phyloP scores from a whole-genome alignment of 495 filamentous ascomycete species.

The Trichodelitschia bisporula region DNA sequence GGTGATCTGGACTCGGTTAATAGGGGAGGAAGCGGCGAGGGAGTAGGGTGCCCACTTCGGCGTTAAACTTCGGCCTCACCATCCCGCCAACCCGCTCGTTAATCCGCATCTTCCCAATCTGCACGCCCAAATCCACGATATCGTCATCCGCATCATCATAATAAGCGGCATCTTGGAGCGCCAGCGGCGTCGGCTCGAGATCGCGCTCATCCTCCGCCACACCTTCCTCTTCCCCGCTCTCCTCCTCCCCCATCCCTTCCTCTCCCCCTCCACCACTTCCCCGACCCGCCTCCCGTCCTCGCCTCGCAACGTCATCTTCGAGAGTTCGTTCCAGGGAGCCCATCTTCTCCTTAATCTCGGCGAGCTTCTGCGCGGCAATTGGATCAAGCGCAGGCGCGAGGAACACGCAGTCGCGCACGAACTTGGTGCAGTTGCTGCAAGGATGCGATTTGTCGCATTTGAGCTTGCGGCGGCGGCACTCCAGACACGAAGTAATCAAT shows the following conservation, averaged over 20 bases:
- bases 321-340: conserved; percentile 35
- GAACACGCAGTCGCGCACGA: conserved; percentile 37
- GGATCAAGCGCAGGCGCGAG: conserved; percentile 33
- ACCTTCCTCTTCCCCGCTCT: conserved; percentile 20
- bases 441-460: conserved; percentile 55
- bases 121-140: conserved; percentile 42
- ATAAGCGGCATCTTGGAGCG: conserved; percentile 34
- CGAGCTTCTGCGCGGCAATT: conserved; percentile 30
- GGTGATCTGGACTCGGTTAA: too few species aligned
- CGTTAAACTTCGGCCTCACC: conserved; percentile 30
- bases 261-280: conserved; percentile 6
- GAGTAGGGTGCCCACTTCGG: too few species aligned
- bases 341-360: conserved; percentile 46
- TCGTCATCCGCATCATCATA: conserved; percentile 35
- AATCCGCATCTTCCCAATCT: conserved; percentile 43
- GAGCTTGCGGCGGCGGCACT: conserved; percentile 55
- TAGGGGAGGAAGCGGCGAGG: too few species aligned
- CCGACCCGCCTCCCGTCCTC: too few species aligned
- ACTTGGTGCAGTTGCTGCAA: conserved; percentile 43
- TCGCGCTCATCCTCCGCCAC: conserved; percentile 19
- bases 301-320: conserved; percentile 26
- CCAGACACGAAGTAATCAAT: conserved; percentile 41
- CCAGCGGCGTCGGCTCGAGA: conserved; percentile 28
- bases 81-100: conserved; percentile 42
- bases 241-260: conserved; percentile 3